Conservation (phyloP, 2,329 filamentous ascomycete species). For the Graphium sp. region DNA sequence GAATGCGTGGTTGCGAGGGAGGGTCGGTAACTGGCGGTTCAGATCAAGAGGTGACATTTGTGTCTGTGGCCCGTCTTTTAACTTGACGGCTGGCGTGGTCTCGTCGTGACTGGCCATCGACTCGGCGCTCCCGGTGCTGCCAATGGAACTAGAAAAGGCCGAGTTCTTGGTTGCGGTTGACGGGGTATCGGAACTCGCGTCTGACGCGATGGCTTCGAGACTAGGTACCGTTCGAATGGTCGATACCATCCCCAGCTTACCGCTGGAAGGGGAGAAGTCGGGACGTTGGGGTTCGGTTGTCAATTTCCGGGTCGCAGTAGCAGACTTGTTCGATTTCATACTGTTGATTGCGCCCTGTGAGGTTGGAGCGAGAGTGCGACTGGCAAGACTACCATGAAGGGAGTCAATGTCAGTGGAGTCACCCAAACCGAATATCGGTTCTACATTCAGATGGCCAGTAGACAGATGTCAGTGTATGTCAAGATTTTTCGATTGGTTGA, state of each 20-base stretch:
- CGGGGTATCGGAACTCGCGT: conserved; percentile 21
- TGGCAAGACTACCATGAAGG: too few species aligned
- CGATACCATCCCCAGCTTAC: conserved; percentile 4
- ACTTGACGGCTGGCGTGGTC: conserved; percentile 15
- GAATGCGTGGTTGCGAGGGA: background rate
- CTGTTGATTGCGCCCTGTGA: too few species aligned
- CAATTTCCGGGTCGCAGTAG: too few species aligned
- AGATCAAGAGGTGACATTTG: background rate
- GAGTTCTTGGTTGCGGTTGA: conserved; percentile 23
- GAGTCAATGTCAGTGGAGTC: too few species aligned
- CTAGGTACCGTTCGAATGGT: conserved; percentile 42
- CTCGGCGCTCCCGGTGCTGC: conserved; percentile 32
- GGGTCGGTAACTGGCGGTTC: background rate
- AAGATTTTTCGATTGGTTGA: too few species aligned
- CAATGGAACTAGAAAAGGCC: conserved; percentile 36
- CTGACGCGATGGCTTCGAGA: conserved; percentile 28
- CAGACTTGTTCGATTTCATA: too few species aligned
- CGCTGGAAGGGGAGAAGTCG: background rate
- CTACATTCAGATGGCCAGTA: too few species aligned
- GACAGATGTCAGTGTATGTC: too few species aligned
- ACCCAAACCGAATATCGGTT: too few species aligned
- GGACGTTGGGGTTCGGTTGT: background rate
- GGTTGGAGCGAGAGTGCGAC: too few species aligned
- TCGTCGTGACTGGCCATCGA: conserved; percentile 21
- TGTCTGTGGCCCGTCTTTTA: conserved; percentile 11